These are phyloP conservation scores for Candida peoriensis DNA, from an alignment of 805 yeast species.

Conservation along the genomic window DNA sequence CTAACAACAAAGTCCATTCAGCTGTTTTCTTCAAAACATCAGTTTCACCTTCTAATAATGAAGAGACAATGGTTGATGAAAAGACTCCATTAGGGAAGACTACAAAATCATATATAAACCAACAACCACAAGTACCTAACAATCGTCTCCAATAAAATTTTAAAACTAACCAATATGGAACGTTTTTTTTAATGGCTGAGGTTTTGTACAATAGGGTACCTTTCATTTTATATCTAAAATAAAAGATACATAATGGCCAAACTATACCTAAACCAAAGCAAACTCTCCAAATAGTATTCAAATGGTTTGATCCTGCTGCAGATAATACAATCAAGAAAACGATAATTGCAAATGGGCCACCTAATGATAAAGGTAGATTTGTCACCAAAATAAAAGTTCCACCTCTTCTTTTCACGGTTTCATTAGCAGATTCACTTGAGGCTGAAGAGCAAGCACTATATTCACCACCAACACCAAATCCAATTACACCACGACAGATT, in stretches of 20 bases:
- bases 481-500: slow-evolving; percentile 69
- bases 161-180: slow-evolving; percentile 54
- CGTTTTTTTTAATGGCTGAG: slow-evolving; percentile 53
- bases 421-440: slow-evolving; percentile 72
- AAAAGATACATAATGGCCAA: slow-evolving; percentile 70
- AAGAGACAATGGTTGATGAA: slow-evolving; percentile 53
- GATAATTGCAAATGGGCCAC: slow-evolving; percentile 72
- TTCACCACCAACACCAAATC: slow-evolving; percentile 78
- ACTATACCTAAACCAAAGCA: slow-evolving; percentile 60
- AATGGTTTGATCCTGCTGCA: slow-evolving; percentile 44
- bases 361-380: slow-evolving; percentile 67
- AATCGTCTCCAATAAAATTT: slow-evolving; percentile 66
- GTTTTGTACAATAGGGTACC: slow-evolving; percentile 60
- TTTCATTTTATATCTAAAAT: slow-evolving; percentile 66
- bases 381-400: slow-evolving; percentile 62
- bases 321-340: slow-evolving; percentile 64
- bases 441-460: slow-evolving; percentile 66
- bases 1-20: slow-evolving; percentile 69
- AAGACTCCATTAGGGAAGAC: slow-evolving; percentile 77
- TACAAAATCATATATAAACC: slow-evolving; percentile 81
- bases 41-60: slow-evolving; percentile 36
- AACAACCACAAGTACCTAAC: slow-evolving; percentile 66
- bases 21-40: slow-evolving; percentile 46
- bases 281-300: slow-evolving; percentile 60
- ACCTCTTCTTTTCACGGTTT: slow-evolving; percentile 58